These are phyloP conservation scores for Lactarius pseudohatsudake DNA, from an alignment of 768 basidiomycete genomes.

Conservation along the genomic window DNA sequence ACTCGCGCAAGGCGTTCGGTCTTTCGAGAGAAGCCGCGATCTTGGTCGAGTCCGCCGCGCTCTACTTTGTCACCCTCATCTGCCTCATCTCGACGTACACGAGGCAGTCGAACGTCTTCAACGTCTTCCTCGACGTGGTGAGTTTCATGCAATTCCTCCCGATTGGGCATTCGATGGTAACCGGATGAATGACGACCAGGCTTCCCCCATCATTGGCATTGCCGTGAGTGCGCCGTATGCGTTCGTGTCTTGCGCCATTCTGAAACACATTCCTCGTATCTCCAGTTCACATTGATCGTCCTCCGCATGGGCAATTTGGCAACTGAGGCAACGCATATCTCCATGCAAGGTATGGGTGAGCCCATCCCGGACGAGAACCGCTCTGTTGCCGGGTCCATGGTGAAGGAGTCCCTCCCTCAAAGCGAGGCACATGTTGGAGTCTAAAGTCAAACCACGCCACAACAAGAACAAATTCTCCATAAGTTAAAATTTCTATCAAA, in stretches of 20 bases:
- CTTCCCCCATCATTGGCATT: slow-evolving; percentile 23
- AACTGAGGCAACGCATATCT: slow-evolving; percentile 19
- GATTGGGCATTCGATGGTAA: neutral
- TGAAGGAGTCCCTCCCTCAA: slow-evolving; percentile 15
- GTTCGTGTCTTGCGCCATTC: neutral
- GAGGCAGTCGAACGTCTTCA: slow-evolving; percentile 20
- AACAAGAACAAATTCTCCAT: neutral
- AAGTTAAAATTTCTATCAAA: neutral
- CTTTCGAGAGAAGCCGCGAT: slow-evolving; percentile 19
- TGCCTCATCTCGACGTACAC: slow-evolving; percentile 22
- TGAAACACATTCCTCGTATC: neutral
- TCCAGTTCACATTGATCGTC: slow-evolving; percentile 23
- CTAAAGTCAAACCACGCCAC: slow-evolving; percentile 1
- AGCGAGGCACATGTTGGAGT: slow-evolving; percentile 11
- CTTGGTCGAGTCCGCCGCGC: slow-evolving; percentile 25
- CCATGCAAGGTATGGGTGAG: slow-evolving; percentile 21
- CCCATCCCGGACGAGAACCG: slow-evolving; percentile 16
- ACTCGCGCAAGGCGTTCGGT: slow-evolving; percentile 24
- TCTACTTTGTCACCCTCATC: slow-evolving; percentile 22
- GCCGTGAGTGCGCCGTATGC: slow-evolving; percentile 13
- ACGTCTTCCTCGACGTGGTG: slow-evolving; percentile 28
- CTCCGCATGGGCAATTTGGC: slow-evolving; percentile 7
- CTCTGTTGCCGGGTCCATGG: slow-evolving; percentile 18
- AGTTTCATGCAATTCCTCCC: neutral
- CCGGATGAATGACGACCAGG: slow-evolving; percentile 6